phyloP scores from a whole-genome alignment of 2,329 filamentous ascomycete genomes.

The Penicillium glabrum region DNA sequence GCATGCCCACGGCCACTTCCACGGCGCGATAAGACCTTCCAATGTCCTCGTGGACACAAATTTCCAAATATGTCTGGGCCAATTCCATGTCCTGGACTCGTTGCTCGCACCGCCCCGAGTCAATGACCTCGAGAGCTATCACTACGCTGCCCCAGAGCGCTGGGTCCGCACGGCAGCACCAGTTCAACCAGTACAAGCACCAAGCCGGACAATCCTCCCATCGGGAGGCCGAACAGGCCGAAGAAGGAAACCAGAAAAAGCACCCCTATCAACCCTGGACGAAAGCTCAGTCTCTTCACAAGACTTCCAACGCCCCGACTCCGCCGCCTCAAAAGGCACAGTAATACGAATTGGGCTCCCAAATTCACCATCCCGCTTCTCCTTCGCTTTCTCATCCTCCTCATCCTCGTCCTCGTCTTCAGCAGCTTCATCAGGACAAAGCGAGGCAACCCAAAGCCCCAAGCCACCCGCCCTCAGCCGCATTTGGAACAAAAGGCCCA shows the following conservation, averaged over 20 bases:
- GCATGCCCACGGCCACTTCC: constrained; percentile 55
- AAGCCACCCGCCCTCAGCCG: constrained; percentile 10
- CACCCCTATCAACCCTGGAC: constrained; percentile 24
- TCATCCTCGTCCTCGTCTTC: constrained; percentile 29
- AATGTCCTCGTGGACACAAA: constrained; percentile 60
- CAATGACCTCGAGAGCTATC: constrained; percentile 58
- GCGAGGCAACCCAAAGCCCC: background rate
- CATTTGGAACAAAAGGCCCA: constrained; percentile 26
- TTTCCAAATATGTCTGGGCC: constrained; percentile 58
- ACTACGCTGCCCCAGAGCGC: constrained; percentile 60
- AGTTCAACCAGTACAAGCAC: constrained; percentile 31
- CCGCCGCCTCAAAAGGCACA: constrained; percentile 35
- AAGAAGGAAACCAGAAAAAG: constrained; percentile 21
- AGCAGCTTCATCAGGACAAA: constrained; percentile 4
- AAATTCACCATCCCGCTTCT: constrained; percentile 31
- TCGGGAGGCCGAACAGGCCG: constrained; percentile 44
- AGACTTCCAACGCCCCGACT: constrained; percentile 27
- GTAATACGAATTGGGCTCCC: constrained; percentile 34
- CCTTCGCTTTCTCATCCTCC: constrained; percentile 33
- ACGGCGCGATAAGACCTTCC: constrained; percentile 59
- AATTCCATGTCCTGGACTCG: constrained; percentile 56
- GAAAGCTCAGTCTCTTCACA: constrained; percentile 23
- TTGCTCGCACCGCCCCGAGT: constrained; percentile 54
- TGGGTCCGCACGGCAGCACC: constrained; percentile 39
- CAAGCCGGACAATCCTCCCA: constrained; percentile 33